These are phyloP conservation scores for Flaveria linearis DNA, from an alignment of 129 eudicot species.

Conservation along the genomic window DNA sequence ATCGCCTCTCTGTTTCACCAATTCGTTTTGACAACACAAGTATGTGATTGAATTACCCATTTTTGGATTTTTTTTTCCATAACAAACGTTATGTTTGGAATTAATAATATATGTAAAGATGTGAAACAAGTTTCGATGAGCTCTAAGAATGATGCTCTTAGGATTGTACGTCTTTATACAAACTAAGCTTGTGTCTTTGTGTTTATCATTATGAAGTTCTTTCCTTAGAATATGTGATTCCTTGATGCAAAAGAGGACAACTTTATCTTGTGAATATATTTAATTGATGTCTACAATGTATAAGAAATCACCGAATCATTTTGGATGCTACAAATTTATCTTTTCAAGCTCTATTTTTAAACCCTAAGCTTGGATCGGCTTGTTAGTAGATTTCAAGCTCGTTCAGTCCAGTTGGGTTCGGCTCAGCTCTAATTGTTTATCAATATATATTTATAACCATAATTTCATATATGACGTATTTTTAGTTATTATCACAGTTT, in stretches of 20 bases:
- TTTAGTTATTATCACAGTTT: no score
- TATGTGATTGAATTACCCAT: slow-evolving; percentile 41
- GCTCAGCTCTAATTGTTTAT: no score
- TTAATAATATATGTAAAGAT: slow-evolving; percentile 25
- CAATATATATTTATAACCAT: no score
- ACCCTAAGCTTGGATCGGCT: no score
- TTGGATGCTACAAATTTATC: slow-evolving; percentile 17
- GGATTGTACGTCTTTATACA: slow-evolving; percentile 21
- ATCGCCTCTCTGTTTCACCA: slow-evolving; percentile 22
- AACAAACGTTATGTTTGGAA: neutral
- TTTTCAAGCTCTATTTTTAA: no score
- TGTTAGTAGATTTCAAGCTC: no score
- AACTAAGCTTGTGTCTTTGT: slow-evolving; percentile 27
- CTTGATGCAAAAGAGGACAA: slow-evolving; percentile 26
- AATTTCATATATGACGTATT: no score
- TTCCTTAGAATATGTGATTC: neutral
- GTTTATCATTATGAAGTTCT: slow-evolving; percentile 21
- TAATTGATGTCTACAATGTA: slow-evolving; percentile 37
- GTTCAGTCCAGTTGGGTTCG: no score
- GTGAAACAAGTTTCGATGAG: slow-evolving; percentile 29
- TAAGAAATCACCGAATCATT: slow-evolving; percentile 2
- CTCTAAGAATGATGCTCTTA: slow-evolving; percentile 18
- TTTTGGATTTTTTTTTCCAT: neutral
- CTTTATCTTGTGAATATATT: slow-evolving; percentile 18
- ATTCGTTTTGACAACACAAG: slow-evolving; percentile 33